These are phyloP conservation scores for Yamadazyma phyllophila DNA, from an alignment of 805 yeast species.

Conservation along the genomic window DNA sequence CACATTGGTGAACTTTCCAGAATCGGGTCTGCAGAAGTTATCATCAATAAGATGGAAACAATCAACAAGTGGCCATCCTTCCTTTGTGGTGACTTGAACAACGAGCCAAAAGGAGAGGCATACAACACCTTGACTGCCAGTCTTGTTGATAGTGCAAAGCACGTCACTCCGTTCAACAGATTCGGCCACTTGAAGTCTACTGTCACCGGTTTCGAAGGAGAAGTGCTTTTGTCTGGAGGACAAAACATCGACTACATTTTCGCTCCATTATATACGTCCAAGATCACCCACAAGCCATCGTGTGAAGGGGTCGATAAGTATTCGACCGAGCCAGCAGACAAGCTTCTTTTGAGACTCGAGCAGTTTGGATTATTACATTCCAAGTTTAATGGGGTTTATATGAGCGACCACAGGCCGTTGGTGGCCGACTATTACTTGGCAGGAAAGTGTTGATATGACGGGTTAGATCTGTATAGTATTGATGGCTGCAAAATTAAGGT, in stretches of 20 bases:
- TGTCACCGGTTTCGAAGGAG: constrained; percentile 34
- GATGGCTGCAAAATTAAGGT: too few species aligned
- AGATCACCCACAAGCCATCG: constrained; percentile 7
- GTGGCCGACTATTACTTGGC: constrained; percentile 24
- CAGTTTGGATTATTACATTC: constrained; percentile 33
- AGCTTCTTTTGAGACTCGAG: constrained; percentile 17
- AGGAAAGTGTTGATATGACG: constrained; percentile 10
- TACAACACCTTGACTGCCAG: constrained; percentile 14
- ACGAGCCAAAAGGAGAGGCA: constrained; percentile 22
- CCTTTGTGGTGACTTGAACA: constrained; percentile 30
- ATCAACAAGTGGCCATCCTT: constrained; percentile 32
- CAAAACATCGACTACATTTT: constrained; percentile 34
- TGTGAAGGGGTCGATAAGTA: constrained; percentile 14
- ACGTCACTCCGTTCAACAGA: constrained; percentile 21
- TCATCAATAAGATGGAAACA: constrained; percentile 24
- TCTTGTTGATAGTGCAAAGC: constrained; percentile 19
- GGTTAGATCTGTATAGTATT: too few species aligned
- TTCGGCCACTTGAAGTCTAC: constrained; percentile 31
- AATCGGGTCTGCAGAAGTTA: constrained; percentile 28
- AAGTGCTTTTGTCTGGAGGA: constrained; percentile 22
- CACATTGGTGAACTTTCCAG: constrained; percentile 32
- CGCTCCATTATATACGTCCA: constrained; percentile 22
- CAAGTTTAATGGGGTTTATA: constrained; percentile 28
- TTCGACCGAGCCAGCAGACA: constrained; percentile 10
- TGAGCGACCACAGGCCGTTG: constrained; percentile 38